These are phyloP conservation scores for Penicillium daleae DNA, from an alignment of 495 filamentous ascomycete species.

Conservation along the genomic window DNA sequence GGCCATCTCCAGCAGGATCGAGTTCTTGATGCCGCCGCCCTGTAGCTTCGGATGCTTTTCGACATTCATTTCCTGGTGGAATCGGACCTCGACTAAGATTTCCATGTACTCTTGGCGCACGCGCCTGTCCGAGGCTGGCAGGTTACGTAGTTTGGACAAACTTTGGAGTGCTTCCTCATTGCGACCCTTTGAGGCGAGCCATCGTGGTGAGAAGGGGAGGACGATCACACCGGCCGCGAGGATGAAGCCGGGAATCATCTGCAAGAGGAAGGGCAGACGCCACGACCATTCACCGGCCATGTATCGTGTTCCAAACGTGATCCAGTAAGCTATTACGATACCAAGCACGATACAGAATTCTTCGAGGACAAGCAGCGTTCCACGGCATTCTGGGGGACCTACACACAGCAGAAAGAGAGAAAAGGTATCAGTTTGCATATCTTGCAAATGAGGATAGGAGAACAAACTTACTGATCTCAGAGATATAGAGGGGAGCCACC, in stretches of 20 bases:
- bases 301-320: constrained; percentile 58
- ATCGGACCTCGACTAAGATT: constrained; percentile 54
- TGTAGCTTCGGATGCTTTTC: constrained; percentile 53
- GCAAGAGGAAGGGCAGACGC: constrained; percentile 55
- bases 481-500: constrained; percentile 59
- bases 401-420: neutral
- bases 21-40: constrained; percentile 32
- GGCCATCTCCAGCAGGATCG: constrained; percentile 45
- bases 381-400: constrained; percentile 58
- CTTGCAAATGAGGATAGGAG: neutral
- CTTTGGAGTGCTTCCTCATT: constrained; percentile 52
- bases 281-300: constrained; percentile 56
- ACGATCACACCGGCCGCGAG: constrained; percentile 48
- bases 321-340: constrained; percentile 60
- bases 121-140: constrained; percentile 45
- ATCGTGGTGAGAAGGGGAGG: constrained; percentile 59
- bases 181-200: constrained; percentile 53
- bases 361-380: constrained; percentile 56
- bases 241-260: constrained; percentile 53
- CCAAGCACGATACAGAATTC: constrained; percentile 60
- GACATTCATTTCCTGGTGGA: constrained; percentile 50
- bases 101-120: constrained; percentile 55
- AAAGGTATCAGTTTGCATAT: neutral
- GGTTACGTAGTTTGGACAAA: constrained; percentile 48
- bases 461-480: constrained; percentile 49